These are phyloP conservation scores for Suhomyces guaymorum DNA, from an alignment of 1,139 yeast genomes.

Conservation along the genomic window DNA sequence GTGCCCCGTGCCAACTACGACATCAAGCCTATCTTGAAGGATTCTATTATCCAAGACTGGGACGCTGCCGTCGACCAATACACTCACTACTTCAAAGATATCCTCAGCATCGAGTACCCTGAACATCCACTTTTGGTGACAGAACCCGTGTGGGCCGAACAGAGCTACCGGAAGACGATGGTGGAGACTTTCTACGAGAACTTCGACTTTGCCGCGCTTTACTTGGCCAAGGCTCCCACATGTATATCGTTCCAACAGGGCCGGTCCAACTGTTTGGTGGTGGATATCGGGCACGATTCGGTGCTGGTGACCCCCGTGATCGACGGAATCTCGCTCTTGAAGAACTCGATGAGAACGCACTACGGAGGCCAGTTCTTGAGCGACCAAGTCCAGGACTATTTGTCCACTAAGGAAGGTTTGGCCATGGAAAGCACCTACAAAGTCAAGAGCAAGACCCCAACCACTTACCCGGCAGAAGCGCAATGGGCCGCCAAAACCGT, in stretches of 20 bases:
- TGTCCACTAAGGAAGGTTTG: slow-evolving; percentile 24
- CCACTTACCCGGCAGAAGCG: slow-evolving; percentile 35
- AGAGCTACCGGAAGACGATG: slow-evolving; percentile 65
- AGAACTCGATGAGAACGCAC: slow-evolving; percentile 66
- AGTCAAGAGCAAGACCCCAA: slow-evolving; percentile 26
- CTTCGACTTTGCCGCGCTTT: slow-evolving; percentile 81
- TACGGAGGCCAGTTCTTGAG: slow-evolving; percentile 63
- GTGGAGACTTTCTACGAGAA: slow-evolving; percentile 76
- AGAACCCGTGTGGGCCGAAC: slow-evolving; percentile 84
- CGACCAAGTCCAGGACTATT: slow-evolving; percentile 42
- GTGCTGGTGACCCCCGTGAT: slow-evolving; percentile 88
- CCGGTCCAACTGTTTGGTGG: slow-evolving; percentile 88
- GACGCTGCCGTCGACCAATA: slow-evolving; percentile 73
- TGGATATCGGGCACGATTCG: slow-evolving; percentile 87
- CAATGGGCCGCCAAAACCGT: slow-evolving; percentile 32
- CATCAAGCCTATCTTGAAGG: slow-evolving; percentile 58
- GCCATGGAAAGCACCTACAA: slow-evolving; percentile 21
- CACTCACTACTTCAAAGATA: slow-evolving; percentile 49
- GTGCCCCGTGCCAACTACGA: slow-evolving; percentile 56
- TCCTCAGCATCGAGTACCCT: slow-evolving; percentile 51
- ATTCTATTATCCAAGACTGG: slow-evolving; percentile 69
- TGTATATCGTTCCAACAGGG: slow-evolving; percentile 94
- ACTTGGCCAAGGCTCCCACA: slow-evolving; percentile 81
- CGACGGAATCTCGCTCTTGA: slow-evolving; percentile 85
- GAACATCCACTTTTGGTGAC: slow-evolving; percentile 81